Evolutionary conservation across 352 stramenopile species (phyloP).

Genomic region (Globisporangium viniferum): DNA sequence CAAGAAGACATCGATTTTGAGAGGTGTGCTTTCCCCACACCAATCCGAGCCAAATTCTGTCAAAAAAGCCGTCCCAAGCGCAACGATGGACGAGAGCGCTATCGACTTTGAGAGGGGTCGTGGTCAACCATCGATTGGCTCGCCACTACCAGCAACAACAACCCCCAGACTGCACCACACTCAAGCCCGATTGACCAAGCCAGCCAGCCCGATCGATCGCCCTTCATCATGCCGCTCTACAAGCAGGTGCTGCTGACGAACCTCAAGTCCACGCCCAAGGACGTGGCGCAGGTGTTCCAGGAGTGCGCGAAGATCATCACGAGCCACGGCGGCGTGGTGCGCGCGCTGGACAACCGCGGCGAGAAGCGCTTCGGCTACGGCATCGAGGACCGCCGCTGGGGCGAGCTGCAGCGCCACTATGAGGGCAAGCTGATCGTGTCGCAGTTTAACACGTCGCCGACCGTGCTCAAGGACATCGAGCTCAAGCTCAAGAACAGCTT

Average conservation of each 20-base stretch:
- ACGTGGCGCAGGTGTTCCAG: constrained; percentile 82
- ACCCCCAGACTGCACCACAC: not conserved
- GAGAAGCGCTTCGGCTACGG: constrained; percentile 81
- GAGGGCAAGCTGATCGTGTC: constrained; percentile 83
- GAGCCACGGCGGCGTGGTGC: constrained; percentile 66
- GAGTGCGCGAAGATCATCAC: constrained; percentile 75
- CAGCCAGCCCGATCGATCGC: not conserved
- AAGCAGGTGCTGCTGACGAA: constrained; percentile 89
- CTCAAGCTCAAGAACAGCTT: constrained; percentile 85
- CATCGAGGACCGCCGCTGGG: constrained; percentile 84
- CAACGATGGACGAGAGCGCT: not conserved
- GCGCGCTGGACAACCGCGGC: constrained; percentile 73
- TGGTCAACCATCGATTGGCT: not conserved
- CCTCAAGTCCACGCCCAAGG: constrained; percentile 82
- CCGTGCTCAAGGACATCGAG: constrained; percentile 67
- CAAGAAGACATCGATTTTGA: not conserved
- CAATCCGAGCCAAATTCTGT: not conserved
- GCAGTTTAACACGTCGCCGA: constrained; percentile 81
- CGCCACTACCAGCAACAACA: not conserved
- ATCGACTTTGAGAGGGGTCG: not conserved
- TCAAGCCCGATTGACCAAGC: not conserved
- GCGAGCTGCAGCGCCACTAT: constrained; percentile 82
- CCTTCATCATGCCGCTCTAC: constrained; percentile 73
- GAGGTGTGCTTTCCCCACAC: not conserved
- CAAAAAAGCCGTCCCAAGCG: not conserved